Evolutionary conservation across 352 stramenopile genomes (phyloP), one percentile per base, ranked within the genome.

Genomic region (Phytophthora pseudosyringae): DNA sequence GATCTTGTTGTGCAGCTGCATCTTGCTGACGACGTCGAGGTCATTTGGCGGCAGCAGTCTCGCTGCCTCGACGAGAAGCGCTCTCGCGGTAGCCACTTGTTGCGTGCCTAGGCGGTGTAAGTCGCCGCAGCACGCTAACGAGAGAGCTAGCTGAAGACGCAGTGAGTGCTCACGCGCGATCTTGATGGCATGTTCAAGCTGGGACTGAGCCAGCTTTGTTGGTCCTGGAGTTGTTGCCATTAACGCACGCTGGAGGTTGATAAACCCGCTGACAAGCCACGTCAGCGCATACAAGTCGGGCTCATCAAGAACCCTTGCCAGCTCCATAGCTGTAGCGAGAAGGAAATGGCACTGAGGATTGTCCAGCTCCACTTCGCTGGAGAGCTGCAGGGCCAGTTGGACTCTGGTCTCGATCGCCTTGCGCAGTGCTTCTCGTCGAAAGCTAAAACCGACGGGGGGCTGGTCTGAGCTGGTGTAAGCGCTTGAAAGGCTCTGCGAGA

Each of bases 1-100:
- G 4, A 86, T 78, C 29, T 73, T 81, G 10, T 69, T 68, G 35
- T 86, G 77, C 5, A 86, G 47, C 28, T 78, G 64, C 77, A 86
- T 83, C 33, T 81, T 83, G 2, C 71, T 44, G 3, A 29, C 26
- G 18, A 73, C 41, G n/a, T 81, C 72, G 4, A 83, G 54, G 11
- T 49, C 53, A 4, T 72, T 62, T 12, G 45, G 12, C 25, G 71
- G 73, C 47, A 80, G 66, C 29, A 83, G 33, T 35, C 45, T 67
- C 5, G 72, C 71, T 21, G 75, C 71, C 57, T 86, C 64, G 1
- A 71, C 52, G 12, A 86, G 53, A 21, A 69, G 26, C 8, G 32
- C 43, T 41, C 57, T 66, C n/a, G 62, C 67, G 9, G 21, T 32
- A n/a, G 32, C 0, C 2, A 49, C 16, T 38, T 77, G 41, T 15